Base-by-base conservation (phyloP, 805 yeast genomes). In the Blastobotrys robertii region DNA sequence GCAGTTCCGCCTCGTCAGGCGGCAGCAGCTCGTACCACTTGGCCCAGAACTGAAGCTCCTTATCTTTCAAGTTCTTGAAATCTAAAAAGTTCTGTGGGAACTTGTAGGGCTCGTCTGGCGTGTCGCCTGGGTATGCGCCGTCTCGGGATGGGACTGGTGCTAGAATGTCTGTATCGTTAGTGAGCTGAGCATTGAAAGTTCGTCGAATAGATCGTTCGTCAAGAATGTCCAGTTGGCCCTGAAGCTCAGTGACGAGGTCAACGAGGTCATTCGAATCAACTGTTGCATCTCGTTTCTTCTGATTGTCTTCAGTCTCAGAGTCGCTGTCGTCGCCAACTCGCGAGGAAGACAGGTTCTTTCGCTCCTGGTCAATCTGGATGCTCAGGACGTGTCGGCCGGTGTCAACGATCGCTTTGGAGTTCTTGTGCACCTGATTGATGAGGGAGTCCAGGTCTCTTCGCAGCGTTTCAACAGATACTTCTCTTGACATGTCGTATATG, bases 231-330 rank as follows among this genome's bases (percentile, higher is more conserved):
- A 88, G 69, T 63, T 88, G 97, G 7, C 84, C 84, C 62, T 88
- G 97, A 44, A 88, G 65, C 60, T 88, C 97, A 8, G 84, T 85
- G 10, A 87, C 97, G 37, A 88, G 68, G 57, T 85, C 90, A 3
- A 83, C 83, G 9, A 88, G 65, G 56, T 90, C 97, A 45, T 84
- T 94, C 51, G 84, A 81, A 3, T 90, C 77, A 31, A 79, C 25
- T 19, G 25, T 19, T 19, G 25, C 25, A 6, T 19, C 25, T 84
- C 50, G 71, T 41, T 56, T 49, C 43, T 33, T 11, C 11, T 32
- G 36, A 42, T 45, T 16, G 44, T 41, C 43, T 39, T 28, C 41
- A 39, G 41, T 34, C 32, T 30, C 39, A n/a, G 42, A 12, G 34
- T 40, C 43, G 28, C 29, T 38, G 13, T 40, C 38, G 5, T 34